A percentile compares a stretch with the other conserved stretches of the same genome.
Conservation (phyloP, 192 early-diverging fungal genomes). For the Backusella tarrabulga region DNA sequence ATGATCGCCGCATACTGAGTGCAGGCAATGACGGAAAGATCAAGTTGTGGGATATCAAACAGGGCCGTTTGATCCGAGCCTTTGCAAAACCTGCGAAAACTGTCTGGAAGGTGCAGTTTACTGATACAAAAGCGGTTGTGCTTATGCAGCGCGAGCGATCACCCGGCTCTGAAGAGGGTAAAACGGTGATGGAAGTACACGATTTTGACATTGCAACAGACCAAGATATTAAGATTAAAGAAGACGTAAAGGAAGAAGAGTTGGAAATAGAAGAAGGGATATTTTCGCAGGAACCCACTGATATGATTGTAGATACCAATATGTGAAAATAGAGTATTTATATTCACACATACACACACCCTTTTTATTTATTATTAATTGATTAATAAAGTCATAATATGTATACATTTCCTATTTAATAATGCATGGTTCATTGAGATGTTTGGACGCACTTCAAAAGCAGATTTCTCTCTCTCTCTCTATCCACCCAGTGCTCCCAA, state of each 20-base stretch:
- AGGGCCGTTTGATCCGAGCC: conserved; percentile 81
- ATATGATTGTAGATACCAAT: background rate
- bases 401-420: background rate
- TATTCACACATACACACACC: background rate
- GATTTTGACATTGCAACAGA: conserved; percentile 24
- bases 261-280: background rate
- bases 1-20: conserved; percentile 83
- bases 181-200: conserved; percentile 38
- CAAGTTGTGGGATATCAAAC: conserved; percentile 91
- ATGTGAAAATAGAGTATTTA: background rate
- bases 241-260: background rate
- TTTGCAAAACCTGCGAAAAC: conserved; percentile 74
- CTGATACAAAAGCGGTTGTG: conserved; percentile 50
- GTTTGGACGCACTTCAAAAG: too few species aligned
- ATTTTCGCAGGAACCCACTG: background rate
- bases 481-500: too few species aligned
- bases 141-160: conserved; percentile 45
- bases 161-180: conserved; percentile 2
- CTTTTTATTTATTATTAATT: background rate
- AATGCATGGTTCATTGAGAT: too few species aligned
- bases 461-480: too few species aligned
- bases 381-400: background rate
- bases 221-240: background rate
- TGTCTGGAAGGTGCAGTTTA: conserved; percentile 75
- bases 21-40: conserved; percentile 87